Conservation (phyloP, 1,284 basidiomycete species). For the Cystobasidium slooffiae region DNA sequence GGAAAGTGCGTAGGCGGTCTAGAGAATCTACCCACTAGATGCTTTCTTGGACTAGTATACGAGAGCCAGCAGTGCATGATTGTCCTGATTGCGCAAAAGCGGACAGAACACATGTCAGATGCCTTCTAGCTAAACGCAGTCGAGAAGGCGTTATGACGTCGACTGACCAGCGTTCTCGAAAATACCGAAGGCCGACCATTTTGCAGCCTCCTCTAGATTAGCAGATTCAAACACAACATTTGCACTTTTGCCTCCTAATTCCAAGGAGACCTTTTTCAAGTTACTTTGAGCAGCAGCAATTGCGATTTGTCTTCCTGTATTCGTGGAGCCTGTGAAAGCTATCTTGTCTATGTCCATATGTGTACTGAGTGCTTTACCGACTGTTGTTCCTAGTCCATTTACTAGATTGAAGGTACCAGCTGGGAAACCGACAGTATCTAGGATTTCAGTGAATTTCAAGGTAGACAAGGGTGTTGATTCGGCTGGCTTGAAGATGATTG, state of each 20-base stretch:
- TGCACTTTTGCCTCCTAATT: slow-evolving; percentile 58
- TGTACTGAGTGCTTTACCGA: slow-evolving; percentile 44
- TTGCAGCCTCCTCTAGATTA: slow-evolving; percentile 51
- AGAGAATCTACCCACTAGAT: slow-evolving; percentile 34
- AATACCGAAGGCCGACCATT: slow-evolving; percentile 49
- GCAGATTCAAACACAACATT: slow-evolving; percentile 52
- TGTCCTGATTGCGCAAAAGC: slow-evolving; percentile 15
- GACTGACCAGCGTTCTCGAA: slow-evolving; percentile 45
- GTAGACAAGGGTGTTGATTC: slow-evolving; percentile 53
- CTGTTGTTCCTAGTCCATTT: slow-evolving; percentile 51
- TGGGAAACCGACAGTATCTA: slow-evolving; percentile 53
- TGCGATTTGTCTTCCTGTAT: slow-evolving; percentile 57
- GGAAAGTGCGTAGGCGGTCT: background rate
- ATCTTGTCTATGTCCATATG: slow-evolving; percentile 52
- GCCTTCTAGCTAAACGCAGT: background rate
- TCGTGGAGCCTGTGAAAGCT: slow-evolving; percentile 54
- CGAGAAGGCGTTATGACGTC: background rate
- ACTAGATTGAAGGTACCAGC: slow-evolving; percentile 54
- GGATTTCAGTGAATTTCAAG: slow-evolving; percentile 50
- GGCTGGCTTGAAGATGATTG: slow-evolving; percentile 54
- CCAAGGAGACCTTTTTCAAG: slow-evolving; percentile 57
- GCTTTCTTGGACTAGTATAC: slow-evolving; percentile 48
- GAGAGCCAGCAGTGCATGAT: slow-evolving; percentile 51
- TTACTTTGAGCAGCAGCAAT: slow-evolving; percentile 55
- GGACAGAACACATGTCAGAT: background rate